A percentile compares a stretch with the other conserved stretches of the same genome.
Conservation (phyloP, 768 basidiomycete species). For the Candolleomyces efflorescens region DNA sequence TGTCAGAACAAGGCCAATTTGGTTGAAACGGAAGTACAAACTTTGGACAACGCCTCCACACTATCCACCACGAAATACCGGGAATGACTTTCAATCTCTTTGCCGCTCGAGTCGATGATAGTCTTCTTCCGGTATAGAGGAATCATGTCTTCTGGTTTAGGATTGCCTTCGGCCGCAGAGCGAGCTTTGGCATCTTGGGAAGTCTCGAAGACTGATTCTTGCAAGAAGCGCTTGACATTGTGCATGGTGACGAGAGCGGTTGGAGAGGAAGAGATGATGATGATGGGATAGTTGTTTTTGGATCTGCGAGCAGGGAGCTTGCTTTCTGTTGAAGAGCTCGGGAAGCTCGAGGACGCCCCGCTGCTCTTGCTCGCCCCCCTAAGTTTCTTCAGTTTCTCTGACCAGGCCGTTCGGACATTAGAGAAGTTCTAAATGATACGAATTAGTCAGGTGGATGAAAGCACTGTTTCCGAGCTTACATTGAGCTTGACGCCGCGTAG, state of each 20-base stretch:
- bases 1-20: background rate
- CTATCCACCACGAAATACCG: slow-evolving; percentile 89
- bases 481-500: slow-evolving; percentile 81
- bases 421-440: slow-evolving; percentile 72
- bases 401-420: slow-evolving; percentile 57
- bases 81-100: slow-evolving; percentile 51
- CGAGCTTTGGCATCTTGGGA: slow-evolving; percentile 72
- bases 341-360: slow-evolving; percentile 32
- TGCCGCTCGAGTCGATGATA: slow-evolving; percentile 58
- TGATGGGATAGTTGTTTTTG: slow-evolving; percentile 78
- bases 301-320: slow-evolving; percentile 58
- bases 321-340: slow-evolving; percentile 41
- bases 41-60: slow-evolving; percentile 83
- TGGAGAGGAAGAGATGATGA: slow-evolving; percentile 94
- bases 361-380: slow-evolving; percentile 62
- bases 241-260: slow-evolving; percentile 97
- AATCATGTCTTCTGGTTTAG: slow-evolving; percentile 77
- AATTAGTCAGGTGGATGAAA: background rate
- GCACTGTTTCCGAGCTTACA: slow-evolving; percentile 42
- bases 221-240: slow-evolving; percentile 92
- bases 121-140: slow-evolving; percentile 86
- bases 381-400: slow-evolving; percentile 76
- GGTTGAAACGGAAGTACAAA: background rate
- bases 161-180: slow-evolving; percentile 64
- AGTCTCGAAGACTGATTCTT: slow-evolving; percentile 82